Percentiles rank a stretch among this genome's conserved stretches.
These are phyloP conservation scores for Arthrobotrys iridis DNA, from an alignment of 2,329 filamentous ascomycete species.

Conservation along the genomic window DNA sequence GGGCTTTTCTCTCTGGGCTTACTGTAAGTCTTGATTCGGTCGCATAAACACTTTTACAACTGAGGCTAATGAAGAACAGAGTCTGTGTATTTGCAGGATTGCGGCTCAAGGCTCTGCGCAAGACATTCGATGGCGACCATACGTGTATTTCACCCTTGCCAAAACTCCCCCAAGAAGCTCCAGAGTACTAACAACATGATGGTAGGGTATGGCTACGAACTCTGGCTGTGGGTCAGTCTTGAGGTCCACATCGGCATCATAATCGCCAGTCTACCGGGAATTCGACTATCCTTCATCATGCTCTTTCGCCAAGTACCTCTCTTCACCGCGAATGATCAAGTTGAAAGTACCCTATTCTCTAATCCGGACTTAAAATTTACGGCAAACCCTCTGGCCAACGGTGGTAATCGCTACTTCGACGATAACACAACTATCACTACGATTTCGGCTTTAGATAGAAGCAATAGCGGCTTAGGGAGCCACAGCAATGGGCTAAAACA, in stretches of 20 bases:
- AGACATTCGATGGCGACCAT: conserved; percentile 42
- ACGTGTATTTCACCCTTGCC: conserved; percentile 22
- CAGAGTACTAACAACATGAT: background rate
- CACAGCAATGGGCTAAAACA: conserved; percentile 3
- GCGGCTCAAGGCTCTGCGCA: conserved; percentile 36
- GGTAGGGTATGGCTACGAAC: conserved; percentile 47
- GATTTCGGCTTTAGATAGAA: conserved; percentile 20
- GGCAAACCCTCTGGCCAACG: conserved; percentile 1
- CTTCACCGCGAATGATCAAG: conserved; percentile 32
- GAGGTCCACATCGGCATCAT: conserved; percentile 51
- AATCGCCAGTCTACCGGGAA: conserved; percentile 48
- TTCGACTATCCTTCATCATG: conserved; percentile 37
- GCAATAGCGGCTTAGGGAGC: background rate
- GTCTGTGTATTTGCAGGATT: conserved; percentile 46
- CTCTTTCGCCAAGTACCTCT: conserved; percentile 37
- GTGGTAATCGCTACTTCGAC: conserved; percentile 10
- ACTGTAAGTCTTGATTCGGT: conserved; percentile 19
- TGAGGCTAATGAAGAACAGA: conserved; percentile 1
- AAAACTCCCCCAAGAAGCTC: background rate
- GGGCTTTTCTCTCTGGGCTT: conserved; percentile 36
- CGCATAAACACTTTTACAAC: background rate
- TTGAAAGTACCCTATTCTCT: conserved; percentile 46
- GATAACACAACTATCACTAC: conserved; percentile 40
- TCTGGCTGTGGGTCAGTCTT: conserved; percentile 50
- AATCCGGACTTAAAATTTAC: conserved; percentile 28